Conservation (phyloP, 2,329 filamentous ascomycete species). For the Acephala macrosclerotiorum region DNA sequence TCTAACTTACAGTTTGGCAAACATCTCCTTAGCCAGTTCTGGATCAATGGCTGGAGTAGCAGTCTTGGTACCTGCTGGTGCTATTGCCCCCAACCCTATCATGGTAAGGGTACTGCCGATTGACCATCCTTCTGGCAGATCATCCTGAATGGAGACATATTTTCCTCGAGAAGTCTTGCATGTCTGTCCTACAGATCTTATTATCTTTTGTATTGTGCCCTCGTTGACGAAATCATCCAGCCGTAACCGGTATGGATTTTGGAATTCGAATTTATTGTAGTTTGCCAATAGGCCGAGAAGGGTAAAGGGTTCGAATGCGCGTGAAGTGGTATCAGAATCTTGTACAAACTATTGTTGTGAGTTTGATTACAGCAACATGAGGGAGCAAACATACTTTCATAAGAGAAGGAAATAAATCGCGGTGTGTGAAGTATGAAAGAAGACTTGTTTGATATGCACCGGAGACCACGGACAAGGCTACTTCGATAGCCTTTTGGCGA, state of each 20-base stretch:
- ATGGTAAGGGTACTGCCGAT: slow-evolving; percentile 81
- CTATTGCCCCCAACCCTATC: slow-evolving; percentile 81
- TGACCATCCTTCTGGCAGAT: slow-evolving; percentile 89
- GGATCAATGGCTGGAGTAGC: slow-evolving; percentile 70
- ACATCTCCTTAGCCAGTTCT: slow-evolving; percentile 84
- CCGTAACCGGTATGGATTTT: slow-evolving; percentile 92
- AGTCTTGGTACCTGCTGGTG: slow-evolving; percentile 72
- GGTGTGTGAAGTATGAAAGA: slow-evolving; percentile 92
- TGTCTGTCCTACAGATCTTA: slow-evolving; percentile 76
- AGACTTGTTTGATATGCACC: slow-evolving; percentile 97
- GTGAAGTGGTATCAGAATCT: slow-evolving; percentile 71
- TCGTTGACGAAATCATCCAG: slow-evolving; percentile 97
- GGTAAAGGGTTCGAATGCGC: slow-evolving; percentile 77
- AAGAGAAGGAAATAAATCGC: slow-evolving; percentile 90
- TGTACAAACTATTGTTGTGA: slow-evolving; percentile 71
- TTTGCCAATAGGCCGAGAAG: slow-evolving; percentile 89
- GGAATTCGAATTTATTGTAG: slow-evolving; percentile 99
- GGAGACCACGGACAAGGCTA: slow-evolving; percentile 83
- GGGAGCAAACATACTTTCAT: slow-evolving; percentile 75
- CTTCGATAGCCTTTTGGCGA: slow-evolving; percentile 80
- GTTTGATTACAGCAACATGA: background rate
- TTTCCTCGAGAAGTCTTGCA: slow-evolving; percentile 73
- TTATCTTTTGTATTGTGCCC: slow-evolving; percentile 80
- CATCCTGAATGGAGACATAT: slow-evolving; percentile 88
- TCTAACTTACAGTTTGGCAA: slow-evolving; percentile 74